phyloP scores from a whole-genome alignment of 163 green algal species.

The Coccomyxa subellipsoidea region DNA sequence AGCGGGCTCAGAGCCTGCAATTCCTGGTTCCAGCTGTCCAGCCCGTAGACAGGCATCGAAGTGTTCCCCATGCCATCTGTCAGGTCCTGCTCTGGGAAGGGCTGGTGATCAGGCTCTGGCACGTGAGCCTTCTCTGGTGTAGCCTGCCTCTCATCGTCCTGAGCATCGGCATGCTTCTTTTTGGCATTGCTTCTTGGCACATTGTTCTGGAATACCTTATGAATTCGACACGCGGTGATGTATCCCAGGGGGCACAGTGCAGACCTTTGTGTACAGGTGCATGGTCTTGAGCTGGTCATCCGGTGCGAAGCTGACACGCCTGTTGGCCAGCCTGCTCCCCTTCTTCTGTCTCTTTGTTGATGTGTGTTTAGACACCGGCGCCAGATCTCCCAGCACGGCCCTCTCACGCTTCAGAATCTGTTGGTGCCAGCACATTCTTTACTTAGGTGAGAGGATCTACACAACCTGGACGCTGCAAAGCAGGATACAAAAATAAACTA shows the following conservation, averaged over 20 bases:
- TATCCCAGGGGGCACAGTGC: background rate
- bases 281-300: constrained; percentile 76
- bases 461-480: no score
- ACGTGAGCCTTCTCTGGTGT: background rate
- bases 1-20: background rate
- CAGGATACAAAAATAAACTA: background rate
- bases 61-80: background rate
- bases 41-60: background rate
- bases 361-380: no score
- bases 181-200: no score
- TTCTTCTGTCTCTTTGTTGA: background rate
- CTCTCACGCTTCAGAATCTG: constrained; percentile 5
- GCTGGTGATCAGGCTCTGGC: background rate
- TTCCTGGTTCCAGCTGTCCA: background rate
- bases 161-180: background rate
- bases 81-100: background rate
- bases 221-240: no score
- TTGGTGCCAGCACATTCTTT: background rate
- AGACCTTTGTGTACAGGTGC: constrained; percentile 71
- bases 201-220: no score
- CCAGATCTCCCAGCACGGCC: background rate
- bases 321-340: background rate
- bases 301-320: constrained; percentile 80
- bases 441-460: no score
- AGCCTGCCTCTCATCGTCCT: constrained; percentile 4